Conservation (phyloP, 169 alveolate species). For the Miamiensis avidus region DNA sequence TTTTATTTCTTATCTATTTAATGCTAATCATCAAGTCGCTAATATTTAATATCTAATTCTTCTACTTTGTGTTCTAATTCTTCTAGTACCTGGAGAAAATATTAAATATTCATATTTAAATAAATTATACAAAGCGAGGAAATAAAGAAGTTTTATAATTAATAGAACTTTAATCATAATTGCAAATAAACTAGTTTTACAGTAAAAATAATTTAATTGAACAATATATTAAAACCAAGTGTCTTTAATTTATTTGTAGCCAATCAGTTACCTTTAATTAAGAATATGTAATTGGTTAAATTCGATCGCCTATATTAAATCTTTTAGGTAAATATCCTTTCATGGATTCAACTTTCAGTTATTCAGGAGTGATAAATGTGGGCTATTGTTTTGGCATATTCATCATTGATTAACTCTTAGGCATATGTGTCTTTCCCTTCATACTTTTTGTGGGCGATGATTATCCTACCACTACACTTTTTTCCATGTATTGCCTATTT, state of each 20-base stretch:
- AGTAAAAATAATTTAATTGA: no score
- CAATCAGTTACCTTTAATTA: constrained; percentile 9
- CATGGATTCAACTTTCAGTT: background rate
- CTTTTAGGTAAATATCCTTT: constrained; percentile 26
- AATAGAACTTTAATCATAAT: no score
- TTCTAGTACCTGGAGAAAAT: constrained; percentile 5
- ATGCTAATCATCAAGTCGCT: background rate
- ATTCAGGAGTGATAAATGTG: background rate
- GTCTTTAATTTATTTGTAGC: no score
- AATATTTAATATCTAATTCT: background rate
- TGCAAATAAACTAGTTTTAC: no score
- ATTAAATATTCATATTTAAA: no score
- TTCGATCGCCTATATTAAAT: constrained; percentile 30
- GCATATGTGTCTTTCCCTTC: background rate
- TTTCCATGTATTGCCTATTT: no score
- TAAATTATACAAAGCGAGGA: no score
- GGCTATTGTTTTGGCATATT: background rate
- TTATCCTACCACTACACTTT: background rate
- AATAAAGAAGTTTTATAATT: no score
- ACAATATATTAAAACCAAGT: no score
- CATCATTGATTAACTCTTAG: background rate
- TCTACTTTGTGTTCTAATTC: constrained; percentile 21
- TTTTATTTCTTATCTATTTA: background rate
- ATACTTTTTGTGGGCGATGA: background rate
- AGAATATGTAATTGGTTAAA: constrained; percentile 30